phyloP scores from a whole-genome alignment of 768 basidiomycete genomes.

The Boletus bicolor region DNA sequence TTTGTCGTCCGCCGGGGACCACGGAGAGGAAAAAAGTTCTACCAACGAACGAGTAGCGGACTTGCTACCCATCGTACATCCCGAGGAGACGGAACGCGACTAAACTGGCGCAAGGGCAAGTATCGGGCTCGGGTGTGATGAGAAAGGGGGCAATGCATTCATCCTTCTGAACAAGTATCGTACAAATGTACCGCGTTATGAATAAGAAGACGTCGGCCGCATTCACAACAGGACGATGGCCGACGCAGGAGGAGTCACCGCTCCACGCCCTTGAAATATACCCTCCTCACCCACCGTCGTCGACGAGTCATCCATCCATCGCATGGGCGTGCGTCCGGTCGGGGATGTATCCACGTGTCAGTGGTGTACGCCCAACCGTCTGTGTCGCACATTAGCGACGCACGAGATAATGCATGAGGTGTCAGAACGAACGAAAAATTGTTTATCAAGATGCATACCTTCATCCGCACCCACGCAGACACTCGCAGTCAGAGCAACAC shows the following conservation, averaged over 20 bases:
- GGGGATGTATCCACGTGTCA: constrained; percentile 62
- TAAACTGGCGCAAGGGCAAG: background rate
- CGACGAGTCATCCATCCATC: constrained; percentile 58
- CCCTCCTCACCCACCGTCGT: constrained; percentile 66
- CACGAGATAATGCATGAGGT: background rate
- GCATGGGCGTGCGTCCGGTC: constrained; percentile 37
- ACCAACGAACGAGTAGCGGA: background rate
- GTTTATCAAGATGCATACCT: constrained; percentile 8
- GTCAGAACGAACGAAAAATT: background rate
- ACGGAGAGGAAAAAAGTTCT: too few species aligned
- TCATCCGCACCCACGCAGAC: constrained; percentile 24
- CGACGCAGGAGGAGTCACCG: background rate
- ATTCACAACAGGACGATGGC: too few species aligned
- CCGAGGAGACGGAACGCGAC: too few species aligned
- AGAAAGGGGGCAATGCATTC: background rate
- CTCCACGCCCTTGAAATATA: constrained; percentile 36
- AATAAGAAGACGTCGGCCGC: background rate
- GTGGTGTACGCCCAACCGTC: constrained; percentile 83
- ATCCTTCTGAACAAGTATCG: background rate
- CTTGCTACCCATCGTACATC: background rate
- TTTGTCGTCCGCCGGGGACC: too few species aligned
- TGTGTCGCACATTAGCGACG: background rate
- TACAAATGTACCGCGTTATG: background rate
- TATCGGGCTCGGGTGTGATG: background rate
- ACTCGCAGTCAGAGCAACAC: too few species aligned